Evolutionary conservation across 768 basidiomycete species (phyloP), one percentile per base, ranked within the genome.

Genomic region (Russula brevipes): DNA sequence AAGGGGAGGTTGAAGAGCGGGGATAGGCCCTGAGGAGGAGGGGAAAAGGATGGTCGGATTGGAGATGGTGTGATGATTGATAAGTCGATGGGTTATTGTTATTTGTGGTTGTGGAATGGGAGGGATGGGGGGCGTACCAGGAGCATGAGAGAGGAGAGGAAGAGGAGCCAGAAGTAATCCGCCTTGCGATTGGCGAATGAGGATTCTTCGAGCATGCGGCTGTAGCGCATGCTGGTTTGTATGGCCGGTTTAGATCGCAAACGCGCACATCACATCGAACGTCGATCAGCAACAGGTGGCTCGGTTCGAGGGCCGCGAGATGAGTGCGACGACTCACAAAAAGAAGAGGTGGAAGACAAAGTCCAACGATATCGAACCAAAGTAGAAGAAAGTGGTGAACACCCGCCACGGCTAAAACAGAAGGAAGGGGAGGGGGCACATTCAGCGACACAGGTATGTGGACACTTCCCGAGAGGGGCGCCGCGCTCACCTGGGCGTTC

Each of bases 311-410:
- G n/a, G n/a, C n/a, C n/a, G 44, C 30, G 36, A 36, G 51, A 35
- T 6, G 41, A 14, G 16, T 11, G 4, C 12, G 17, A 31, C 4
- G 30, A 78, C 94, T 74, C 72, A 96, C 96, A 99, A 97, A 81
- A 98, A 99, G 81, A 98, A 98, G 57, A 99, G 81, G 73, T 98
- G 96, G 76, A 98, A 97, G 62, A 96, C 82, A 69, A 98, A 93
- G 74, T 98, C 96, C 24, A 98, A 77, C 4, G 90, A 93, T 71
- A 98, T 85, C 1, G 88, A 83, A 11, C 96, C 96, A 75, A 98
- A 98, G 76, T 95, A 99, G 70, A 94, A 88, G 81, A 98, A 98
- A 11, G 90, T 96, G 33, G 94, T 95, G 45, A 88, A 74, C 51
- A 85, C 81, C 35, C 96, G 83, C 94, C 94, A 98, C 67, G 86